phyloP scores from a whole-genome alignment of 1,284 basidiomycete species.

The Sporisorium scitamineum region DNA sequence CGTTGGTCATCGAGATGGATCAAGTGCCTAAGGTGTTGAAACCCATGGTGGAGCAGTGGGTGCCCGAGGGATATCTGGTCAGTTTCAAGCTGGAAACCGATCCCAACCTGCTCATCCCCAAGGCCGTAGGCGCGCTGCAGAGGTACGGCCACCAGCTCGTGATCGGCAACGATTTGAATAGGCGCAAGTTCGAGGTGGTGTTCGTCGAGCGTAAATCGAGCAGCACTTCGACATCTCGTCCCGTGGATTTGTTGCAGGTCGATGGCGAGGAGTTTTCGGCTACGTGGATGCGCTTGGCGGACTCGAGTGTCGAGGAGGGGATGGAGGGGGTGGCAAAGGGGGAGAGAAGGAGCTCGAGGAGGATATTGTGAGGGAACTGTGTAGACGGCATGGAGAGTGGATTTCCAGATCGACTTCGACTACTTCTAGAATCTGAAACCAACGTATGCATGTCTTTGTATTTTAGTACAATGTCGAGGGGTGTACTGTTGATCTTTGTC shows the following conservation, averaged over 20 bases:
- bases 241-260: conserved; percentile 6
- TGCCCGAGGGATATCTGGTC: conserved; percentile 88
- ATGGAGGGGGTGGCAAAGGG: conserved; percentile 55
- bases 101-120: conserved; percentile 82
- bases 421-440: conserved; percentile 16
- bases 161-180: conserved; percentile 91
- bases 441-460: neutral
- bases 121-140: conserved; percentile 86
- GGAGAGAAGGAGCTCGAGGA: conserved; percentile 82
- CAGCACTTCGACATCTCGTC: neutral
- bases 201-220: conserved; percentile 75
- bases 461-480: neutral
- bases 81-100: conserved; percentile 99
- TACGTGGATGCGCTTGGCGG: conserved; percentile 78
- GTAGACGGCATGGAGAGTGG: conserved; percentile 81
- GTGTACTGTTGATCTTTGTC: no score
- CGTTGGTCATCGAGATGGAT: conserved; percentile 94
- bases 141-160: conserved; percentile 97
- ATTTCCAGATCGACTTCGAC: conserved; percentile 58
- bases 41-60: conserved; percentile 93
- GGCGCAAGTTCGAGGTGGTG: conserved; percentile 89
- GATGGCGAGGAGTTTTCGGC: conserved; percentile 72
- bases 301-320: neutral
- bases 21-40: conserved; percentile 96
- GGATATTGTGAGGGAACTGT: conserved; percentile 83